A percentile compares a stretch with the other conserved stretches of the same genome.
phyloP scores from a whole-genome alignment of 495 filamentous ascomycete species.

The Penicillium atrosanguineum region DNA sequence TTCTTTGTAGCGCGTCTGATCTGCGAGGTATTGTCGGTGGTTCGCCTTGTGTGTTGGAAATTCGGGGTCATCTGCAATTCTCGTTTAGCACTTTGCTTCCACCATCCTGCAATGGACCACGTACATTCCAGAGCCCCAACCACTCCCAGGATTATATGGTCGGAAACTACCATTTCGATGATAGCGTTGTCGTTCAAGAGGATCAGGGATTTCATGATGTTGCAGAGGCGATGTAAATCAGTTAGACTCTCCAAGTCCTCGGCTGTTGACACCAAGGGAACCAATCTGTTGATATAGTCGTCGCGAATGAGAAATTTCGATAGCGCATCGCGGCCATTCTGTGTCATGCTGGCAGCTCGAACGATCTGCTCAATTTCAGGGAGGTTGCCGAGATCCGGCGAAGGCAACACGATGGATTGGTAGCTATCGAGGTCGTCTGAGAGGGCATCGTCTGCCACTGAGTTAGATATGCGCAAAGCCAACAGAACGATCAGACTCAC shows the following conservation, averaged over 20 bases:
- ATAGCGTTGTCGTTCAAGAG: constrained; percentile 91
- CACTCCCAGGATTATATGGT: constrained; percentile 84
- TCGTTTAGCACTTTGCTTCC: constrained; percentile 6
- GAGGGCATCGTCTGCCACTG: constrained; percentile 70
- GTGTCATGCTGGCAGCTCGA: constrained; percentile 68
- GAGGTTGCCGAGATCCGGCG: constrained; percentile 75
- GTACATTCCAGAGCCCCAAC: constrained; percentile 93
- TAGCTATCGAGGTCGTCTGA: constrained; percentile 82
- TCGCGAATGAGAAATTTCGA: constrained; percentile 81
- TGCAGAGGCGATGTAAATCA: constrained; percentile 89
- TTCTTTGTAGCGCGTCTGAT: constrained; percentile 89
- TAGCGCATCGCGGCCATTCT: constrained; percentile 79
- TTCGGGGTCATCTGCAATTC: constrained; percentile 76
- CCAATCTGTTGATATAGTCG: constrained; percentile 84
- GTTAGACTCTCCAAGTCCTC: constrained; percentile 85
- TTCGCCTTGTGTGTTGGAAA: constrained; percentile 99
- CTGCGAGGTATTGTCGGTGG: constrained; percentile 87
- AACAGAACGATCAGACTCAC: constrained; percentile 26
- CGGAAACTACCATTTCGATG: constrained; percentile 89
- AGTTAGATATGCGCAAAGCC: neutral
- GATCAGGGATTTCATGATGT: constrained; percentile 95
- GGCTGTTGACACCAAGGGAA: constrained; percentile 78
- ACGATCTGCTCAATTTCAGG: constrained; percentile 79
- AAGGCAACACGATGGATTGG: constrained; percentile 70
- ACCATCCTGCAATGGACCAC: constrained; percentile 16